Evolutionary conservation across 148 eudicot species (phyloP).

Genomic region (Arbutus unedo): DNA sequence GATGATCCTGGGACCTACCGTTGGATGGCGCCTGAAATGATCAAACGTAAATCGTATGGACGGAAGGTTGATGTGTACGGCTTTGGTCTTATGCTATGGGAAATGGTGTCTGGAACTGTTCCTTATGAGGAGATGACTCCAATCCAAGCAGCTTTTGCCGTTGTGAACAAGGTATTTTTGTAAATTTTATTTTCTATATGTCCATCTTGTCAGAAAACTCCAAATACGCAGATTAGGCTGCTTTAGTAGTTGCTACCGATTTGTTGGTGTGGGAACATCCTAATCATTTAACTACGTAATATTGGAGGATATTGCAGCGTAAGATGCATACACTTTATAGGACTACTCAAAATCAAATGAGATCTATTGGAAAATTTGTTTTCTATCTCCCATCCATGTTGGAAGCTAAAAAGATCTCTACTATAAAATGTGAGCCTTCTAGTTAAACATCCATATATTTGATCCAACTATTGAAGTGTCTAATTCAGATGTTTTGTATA

Average conservation of each 20-base stretch:
- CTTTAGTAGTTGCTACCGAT: background rate
- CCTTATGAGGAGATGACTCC: constrained; percentile 94
- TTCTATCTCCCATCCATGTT: background rate
- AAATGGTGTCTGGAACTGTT: constrained; percentile 69
- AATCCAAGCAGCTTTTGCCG: constrained; percentile 94
- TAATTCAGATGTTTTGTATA: too few relatives aligned
- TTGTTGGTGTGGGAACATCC: background rate
- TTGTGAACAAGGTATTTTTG: constrained; percentile 66
- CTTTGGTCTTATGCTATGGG: constrained; percentile 87
- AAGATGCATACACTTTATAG: background rate
- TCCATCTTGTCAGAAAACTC: background rate
- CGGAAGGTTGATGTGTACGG: constrained; percentile 86
- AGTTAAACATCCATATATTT: too few relatives aligned
- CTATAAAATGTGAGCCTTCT: too few relatives aligned
- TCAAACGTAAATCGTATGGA: constrained; percentile 70
- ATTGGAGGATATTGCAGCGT: background rate
- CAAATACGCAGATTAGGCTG: background rate
- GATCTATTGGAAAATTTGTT: background rate
- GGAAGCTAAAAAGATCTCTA: too few relatives aligned
- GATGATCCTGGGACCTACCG: constrained; percentile 96
- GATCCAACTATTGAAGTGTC: too few relatives aligned
- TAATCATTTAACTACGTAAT: background rate
- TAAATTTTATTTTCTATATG: background rate
- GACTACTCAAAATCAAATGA: background rate
- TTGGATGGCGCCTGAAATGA: constrained; percentile 99